phyloP scores from a whole-genome alignment of 2,329 filamentous ascomycete genomes.

The Aspergillus piperis region DNA sequence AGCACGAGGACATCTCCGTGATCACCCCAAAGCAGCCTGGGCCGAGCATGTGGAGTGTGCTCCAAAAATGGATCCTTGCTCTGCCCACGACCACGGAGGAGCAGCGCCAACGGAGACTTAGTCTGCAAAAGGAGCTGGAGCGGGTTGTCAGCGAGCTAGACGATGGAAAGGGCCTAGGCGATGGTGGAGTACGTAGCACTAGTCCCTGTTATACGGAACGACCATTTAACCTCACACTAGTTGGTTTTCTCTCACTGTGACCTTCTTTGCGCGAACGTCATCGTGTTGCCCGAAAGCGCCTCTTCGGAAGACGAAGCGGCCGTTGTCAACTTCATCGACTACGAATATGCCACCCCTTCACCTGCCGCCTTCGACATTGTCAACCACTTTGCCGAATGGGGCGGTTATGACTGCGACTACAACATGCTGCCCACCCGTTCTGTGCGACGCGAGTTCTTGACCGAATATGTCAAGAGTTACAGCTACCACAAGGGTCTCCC shows the following conservation, averaged over 20 bases:
- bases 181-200: slow-evolving; percentile 62
- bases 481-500: slow-evolving; percentile 51
- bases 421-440: slow-evolving; percentile 74
- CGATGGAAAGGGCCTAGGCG: slow-evolving; percentile 73
- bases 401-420: slow-evolving; percentile 93
- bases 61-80: slow-evolving; percentile 93
- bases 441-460: slow-evolving; percentile 77
- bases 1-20: slow-evolving; percentile 20
- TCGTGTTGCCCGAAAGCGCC: slow-evolving; percentile 62
- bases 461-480: slow-evolving; percentile 79
- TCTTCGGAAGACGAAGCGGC: slow-evolving; percentile 43
- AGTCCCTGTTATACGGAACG: background rate
- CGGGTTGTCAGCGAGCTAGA: slow-evolving; percentile 71
- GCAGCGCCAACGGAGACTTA: slow-evolving; percentile 66
- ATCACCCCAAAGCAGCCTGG: slow-evolving; percentile 67
- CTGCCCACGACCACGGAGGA: slow-evolving; percentile 72
- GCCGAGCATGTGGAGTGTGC: slow-evolving; percentile 92
- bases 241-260: slow-evolving; percentile 95
- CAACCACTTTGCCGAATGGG: slow-evolving; percentile 99
- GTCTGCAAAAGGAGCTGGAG: slow-evolving; percentile 73
- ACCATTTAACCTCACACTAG: slow-evolving; percentile 42
- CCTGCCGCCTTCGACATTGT: slow-evolving; percentile 94
- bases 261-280: slow-evolving; percentile 93
- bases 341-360: slow-evolving; percentile 94
- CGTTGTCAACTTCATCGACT: slow-evolving; percentile 87